Conservation (phyloP, 192 early-diverging fungal genomes). For the Coemansia sp. region DNA sequence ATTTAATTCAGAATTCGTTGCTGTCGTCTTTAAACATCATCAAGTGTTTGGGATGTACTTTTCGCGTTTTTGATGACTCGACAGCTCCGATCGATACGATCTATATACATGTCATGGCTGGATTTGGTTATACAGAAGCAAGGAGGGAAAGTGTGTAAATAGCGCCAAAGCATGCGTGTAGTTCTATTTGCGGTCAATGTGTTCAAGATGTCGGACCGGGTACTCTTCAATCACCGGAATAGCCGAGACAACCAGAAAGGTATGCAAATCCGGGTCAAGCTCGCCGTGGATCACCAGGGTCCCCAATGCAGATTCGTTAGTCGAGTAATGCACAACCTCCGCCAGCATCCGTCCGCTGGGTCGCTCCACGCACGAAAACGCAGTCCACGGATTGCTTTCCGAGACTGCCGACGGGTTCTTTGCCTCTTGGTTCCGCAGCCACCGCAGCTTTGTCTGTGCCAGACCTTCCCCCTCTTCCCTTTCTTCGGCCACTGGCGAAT, state of each 20-base stretch:
- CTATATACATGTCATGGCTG: too few relatives aligned
- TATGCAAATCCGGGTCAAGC: slow-evolving; percentile 17
- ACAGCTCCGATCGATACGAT: too few relatives aligned
- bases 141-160: too few relatives aligned
- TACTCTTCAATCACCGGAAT: slow-evolving; percentile 44
- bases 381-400: slow-evolving; percentile 14
- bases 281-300: slow-evolving; percentile 38
- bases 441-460: slow-evolving; percentile 16
- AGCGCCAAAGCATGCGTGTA: too few relatives aligned
- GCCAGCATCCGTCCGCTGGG: slow-evolving; percentile 32
- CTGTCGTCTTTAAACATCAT: too few relatives aligned
- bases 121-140: too few relatives aligned
- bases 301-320: slow-evolving; percentile 17
- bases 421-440: slow-evolving; percentile 30
- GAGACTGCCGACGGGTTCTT: slow-evolving; percentile 19
- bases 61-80: too few relatives aligned
- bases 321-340: slow-evolving; percentile 18
- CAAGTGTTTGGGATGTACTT: too few relatives aligned
- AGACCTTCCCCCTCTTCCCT: neutral
- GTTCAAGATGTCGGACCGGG: slow-evolving; percentile 14
- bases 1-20: too few relatives aligned
- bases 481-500: neutral
- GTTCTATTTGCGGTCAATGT: slow-evolving; percentile 6
- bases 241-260: slow-evolving; percentile 42
- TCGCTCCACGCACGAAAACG: slow-evolving; percentile 36